Evolutionary conservation across 1,284 basidiomycete species (phyloP).

Genomic region (Coniferiporia weirii): DNA sequence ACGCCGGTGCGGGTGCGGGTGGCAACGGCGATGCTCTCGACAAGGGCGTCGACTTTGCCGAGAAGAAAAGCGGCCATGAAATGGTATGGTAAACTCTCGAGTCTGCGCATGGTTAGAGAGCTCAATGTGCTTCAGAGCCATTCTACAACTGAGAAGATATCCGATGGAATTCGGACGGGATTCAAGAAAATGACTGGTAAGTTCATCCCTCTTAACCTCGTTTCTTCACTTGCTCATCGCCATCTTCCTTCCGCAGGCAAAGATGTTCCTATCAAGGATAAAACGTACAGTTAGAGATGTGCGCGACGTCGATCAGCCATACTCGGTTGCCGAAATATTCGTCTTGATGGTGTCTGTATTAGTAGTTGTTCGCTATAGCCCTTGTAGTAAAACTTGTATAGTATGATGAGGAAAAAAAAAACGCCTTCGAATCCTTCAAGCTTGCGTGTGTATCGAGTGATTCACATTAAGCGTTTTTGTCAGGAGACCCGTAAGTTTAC

Average conservation of each 20-base stretch:
- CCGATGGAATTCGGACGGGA: conserved; percentile 20
- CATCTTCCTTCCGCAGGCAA: conserved; percentile 11
- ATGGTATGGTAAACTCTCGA: conserved; percentile 17
- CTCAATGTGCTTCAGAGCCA: conserved; percentile 6
- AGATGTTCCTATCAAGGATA: conserved; percentile 20
- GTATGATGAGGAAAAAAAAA: too few species aligned
- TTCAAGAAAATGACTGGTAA: conserved; percentile 20
- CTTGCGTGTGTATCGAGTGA: too few species aligned
- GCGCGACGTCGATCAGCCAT: too few species aligned
- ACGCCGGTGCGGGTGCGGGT: background rate
- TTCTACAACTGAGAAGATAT: conserved; percentile 22
- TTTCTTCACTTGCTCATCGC: background rate
- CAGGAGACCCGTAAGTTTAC: too few species aligned
- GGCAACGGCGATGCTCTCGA: conserved; percentile 20
- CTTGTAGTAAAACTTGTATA: too few species aligned
- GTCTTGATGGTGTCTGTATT: too few species aligned
- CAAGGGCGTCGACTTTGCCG: conserved; percentile 22
- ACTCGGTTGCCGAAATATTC: too few species aligned
- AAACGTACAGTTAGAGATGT: conserved; percentile 12
- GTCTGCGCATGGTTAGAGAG: background rate
- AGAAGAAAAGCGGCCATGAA: conserved; percentile 20
- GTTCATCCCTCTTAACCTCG: background rate
- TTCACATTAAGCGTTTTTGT: too few species aligned
- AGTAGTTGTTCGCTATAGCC: too few species aligned
- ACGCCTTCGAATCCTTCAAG: too few species aligned